Percentiles rank a stretch among this genome's conserved stretches.
These are phyloP conservation scores for Euphrasia arctica DNA, from an alignment of 305 asterid genomes.

Conservation along the genomic window DNA sequence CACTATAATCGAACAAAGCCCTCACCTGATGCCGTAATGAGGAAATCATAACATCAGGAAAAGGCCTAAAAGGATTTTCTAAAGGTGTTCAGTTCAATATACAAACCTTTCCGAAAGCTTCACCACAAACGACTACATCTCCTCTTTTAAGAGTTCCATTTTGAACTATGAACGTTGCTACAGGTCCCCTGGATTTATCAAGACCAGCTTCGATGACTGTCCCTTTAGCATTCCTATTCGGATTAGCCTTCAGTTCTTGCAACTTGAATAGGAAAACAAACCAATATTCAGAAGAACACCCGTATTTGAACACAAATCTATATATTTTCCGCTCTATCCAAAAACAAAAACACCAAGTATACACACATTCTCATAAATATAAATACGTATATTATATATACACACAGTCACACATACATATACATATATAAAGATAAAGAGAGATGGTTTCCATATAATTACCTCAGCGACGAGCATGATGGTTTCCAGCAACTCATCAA, in stretches of 20 bases:
- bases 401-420: no score
- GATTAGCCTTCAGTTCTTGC: constrained; percentile 99
- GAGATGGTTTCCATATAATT: no score
- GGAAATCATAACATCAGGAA: constrained; percentile 26
- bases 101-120: constrained; percentile 98
- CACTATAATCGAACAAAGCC: constrained; percentile 89
- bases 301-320: background rate
- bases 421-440: no score
- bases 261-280: constrained; percentile 42
- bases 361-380: background rate
- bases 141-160: constrained; percentile 93
- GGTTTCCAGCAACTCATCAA: constrained; percentile 93
- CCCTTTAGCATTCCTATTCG: constrained; percentile 90
- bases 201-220: constrained; percentile 97
- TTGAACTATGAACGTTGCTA: constrained; percentile 94
- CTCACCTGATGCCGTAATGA: constrained; percentile 60
- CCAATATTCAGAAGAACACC: constrained; percentile 26
- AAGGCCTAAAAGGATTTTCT: constrained; percentile 12
- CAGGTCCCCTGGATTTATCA: constrained; percentile 92
- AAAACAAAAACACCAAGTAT: background rate
- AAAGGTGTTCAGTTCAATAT: constrained; percentile 26
- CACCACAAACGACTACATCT: constrained; percentile 86
- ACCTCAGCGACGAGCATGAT: constrained; percentile 99
- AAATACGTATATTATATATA: background rate
- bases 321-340: background rate